Percentiles rank a stretch among this genome's conserved stretches.
These are phyloP conservation scores for Jatropha podagrica DNA, from an alignment of 441 rosid species.

Conservation along the genomic window DNA sequence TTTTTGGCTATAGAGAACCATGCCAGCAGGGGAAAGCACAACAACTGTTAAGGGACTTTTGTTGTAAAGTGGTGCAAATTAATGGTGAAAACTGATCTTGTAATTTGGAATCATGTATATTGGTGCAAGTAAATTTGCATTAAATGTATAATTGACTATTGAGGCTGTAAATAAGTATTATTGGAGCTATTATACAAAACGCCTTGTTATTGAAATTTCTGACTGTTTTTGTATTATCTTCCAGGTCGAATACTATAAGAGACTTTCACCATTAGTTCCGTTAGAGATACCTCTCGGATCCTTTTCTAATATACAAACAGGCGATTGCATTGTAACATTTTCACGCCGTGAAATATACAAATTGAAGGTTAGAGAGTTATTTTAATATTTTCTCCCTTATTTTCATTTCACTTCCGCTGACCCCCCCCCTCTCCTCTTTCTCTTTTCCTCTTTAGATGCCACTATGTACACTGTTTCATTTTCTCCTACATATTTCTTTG, in stretches of 20 bases:
- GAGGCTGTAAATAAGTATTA: background rate
- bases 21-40: background rate
- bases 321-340: conserved; percentile 88
- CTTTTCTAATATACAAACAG: conserved; percentile 59
- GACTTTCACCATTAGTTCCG: conserved; percentile 86
- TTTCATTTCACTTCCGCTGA: background rate
- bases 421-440: background rate
- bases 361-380: conserved; percentile 54
- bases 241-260: conserved; percentile 68
- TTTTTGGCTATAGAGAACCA: background rate
- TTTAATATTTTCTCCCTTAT: conserved; percentile 12
- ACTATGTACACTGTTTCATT: background rate
- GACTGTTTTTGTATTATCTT: conserved; percentile 16
- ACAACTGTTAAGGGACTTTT: background rate
- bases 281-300: conserved; percentile 57
- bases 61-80: background rate
- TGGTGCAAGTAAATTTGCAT: background rate
- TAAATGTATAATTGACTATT: conserved; percentile 5
- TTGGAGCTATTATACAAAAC: background rate
- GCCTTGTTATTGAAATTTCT: conserved; percentile 6
- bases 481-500: background rate
- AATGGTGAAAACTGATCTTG: background rate
- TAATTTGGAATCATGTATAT: background rate
- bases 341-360: conserved; percentile 65
- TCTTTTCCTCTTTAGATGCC: background rate